Evolutionary conservation across 805 yeast genomes (phyloP), one percentile per base, ranked within the genome.

Genomic region (Teunomyces stri): DNA sequence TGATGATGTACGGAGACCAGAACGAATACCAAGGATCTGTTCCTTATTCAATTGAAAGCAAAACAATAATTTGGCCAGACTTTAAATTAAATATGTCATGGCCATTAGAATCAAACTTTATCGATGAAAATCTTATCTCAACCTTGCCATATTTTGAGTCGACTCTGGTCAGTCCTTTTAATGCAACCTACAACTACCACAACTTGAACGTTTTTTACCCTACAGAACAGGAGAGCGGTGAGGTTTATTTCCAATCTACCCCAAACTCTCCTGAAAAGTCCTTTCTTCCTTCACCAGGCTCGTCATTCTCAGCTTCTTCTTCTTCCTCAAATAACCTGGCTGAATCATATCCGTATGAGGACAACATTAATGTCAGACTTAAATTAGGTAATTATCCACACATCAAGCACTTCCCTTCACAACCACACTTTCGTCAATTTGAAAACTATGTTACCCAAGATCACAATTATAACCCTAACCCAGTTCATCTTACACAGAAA

Each of bases 281-380:
- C 6, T 37, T n/a, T 12, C 40, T 37, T 22, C 29, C 40, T 13
- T 20, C 40, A 10, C 40, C 40, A 3, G 29, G 40, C 12, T 37
- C 40, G 13, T 37, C 40, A 4, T 22, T 37, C 12, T 37, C 40
- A 3, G 40, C 29, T 5, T 25, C 16, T 27, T 37, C 40, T 7
- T 35, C 38, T 5, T 35, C 38, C 7, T 25, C 27, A 25, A 25
- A 25, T 25, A 25, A 25, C 27, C 27, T 7, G 27, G 11, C 27
- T 6, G 15, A 20, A 12, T 10, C 15, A 13, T 22, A 37, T 13
- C 40, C 40, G 4, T n/a, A 21, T 11, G 40, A 21, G n/a, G 49
- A 47, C 27, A 47, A 45, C 41, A 45, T 47, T 11, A 43, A 47
- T 35, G 39, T 47, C 33, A 48, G 45, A 18, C 40, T 45, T 18